Base-by-base conservation (phyloP, 768 basidiomycete species). In the Pisolithus orientalis region DNA sequence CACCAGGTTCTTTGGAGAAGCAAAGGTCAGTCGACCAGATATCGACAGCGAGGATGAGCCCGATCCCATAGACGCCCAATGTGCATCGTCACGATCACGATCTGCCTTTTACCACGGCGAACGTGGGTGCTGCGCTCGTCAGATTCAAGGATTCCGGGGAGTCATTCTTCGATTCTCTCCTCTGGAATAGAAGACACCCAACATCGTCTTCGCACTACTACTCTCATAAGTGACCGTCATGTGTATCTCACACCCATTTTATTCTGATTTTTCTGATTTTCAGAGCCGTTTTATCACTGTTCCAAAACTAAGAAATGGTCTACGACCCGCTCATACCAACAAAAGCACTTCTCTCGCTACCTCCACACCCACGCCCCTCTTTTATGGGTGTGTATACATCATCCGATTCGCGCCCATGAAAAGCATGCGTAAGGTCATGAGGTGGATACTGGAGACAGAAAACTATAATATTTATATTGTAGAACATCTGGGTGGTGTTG, bases 391-490 rank as follows among this genome's bases (percentile, higher is more conserved):
- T 57, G 74, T 85, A 51, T 89, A 84, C 65, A 87, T 85, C 13
- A 72, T 89, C 14, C 71, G 83, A 27, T 89, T 90, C 53, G 79
- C 79, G 16, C 80, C 77, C 0, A 89, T 89, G 87, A 74, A 78
- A 40, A 84, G 75, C 55, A 84, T 86, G 80, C 73, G 80, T 58
- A 79, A 80, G 52, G 87, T 87, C 1, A 80, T 80, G 7, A 75
- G 77, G 51, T 89, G 85, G 84, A 84, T 85, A 10, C 81, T 86
- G 83, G 84, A 88, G 62, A 82, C 85, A 77, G 47, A 70, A 65
- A 59, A 70, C 73, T 2, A 73, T 72, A 27, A 74, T 76, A 0
- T 66, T 70, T 34, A 72, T 79, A 38, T 59, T 72, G 40, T 80
- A 84, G 84, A 87, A 87, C 54, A 79, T 85, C 16, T 85, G 84